These are phyloP conservation scores for Dactylellina haptotyla DNA, from an alignment of 2,329 filamentous ascomycete genomes.

Conservation along the genomic window DNA sequence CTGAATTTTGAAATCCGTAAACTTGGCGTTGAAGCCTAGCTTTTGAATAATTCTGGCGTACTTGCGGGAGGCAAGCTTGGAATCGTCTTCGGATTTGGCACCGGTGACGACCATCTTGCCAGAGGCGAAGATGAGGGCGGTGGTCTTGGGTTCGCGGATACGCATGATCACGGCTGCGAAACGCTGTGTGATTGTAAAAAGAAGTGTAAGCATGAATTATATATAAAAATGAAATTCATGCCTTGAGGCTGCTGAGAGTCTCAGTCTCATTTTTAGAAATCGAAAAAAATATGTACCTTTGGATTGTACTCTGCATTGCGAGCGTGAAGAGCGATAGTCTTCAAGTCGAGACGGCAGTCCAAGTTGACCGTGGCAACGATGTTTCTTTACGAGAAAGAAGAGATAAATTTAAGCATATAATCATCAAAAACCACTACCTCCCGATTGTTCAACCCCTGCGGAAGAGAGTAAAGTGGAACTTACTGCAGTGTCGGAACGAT, in stretches of 20 bases:
- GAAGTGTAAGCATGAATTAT: slow-evolving; percentile 59
- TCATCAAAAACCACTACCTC: slow-evolving; percentile 55
- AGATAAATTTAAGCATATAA: slow-evolving; percentile 64
- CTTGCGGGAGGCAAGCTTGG: slow-evolving; percentile 94
- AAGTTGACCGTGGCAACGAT: slow-evolving; percentile 99
- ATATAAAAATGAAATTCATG: slow-evolving; percentile 54
- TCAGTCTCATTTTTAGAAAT: slow-evolving; percentile 59
- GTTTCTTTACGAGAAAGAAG: slow-evolving; percentile 76
- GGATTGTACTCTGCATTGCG: slow-evolving; percentile 99
- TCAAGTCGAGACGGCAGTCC: slow-evolving; percentile 94
- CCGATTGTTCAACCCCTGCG: slow-evolving; percentile 58
- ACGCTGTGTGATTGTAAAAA: slow-evolving; percentile 71
- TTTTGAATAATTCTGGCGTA: slow-evolving; percentile 99
- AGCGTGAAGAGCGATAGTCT: slow-evolving; percentile 98
- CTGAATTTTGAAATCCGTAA: slow-evolving; percentile 99
- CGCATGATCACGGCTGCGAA: slow-evolving; percentile 99
- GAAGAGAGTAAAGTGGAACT: slow-evolving; percentile 66
- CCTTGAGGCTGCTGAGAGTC: slow-evolving; percentile 55
- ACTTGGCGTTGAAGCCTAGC: slow-evolving; percentile 98
- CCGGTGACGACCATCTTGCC: slow-evolving; percentile 99
- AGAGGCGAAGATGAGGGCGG: slow-evolving; percentile 94
- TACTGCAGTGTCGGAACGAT: slow-evolving; percentile 95
- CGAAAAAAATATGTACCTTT: slow-evolving; percentile 74
- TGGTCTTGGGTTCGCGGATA: slow-evolving; percentile 98
- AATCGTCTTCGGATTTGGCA: slow-evolving; percentile 97